A percentile compares a stretch with the other conserved stretches of the same genome.
These are phyloP conservation scores for Morella rubra DNA, from an alignment of 306 rosid species.

Conservation along the genomic window DNA sequence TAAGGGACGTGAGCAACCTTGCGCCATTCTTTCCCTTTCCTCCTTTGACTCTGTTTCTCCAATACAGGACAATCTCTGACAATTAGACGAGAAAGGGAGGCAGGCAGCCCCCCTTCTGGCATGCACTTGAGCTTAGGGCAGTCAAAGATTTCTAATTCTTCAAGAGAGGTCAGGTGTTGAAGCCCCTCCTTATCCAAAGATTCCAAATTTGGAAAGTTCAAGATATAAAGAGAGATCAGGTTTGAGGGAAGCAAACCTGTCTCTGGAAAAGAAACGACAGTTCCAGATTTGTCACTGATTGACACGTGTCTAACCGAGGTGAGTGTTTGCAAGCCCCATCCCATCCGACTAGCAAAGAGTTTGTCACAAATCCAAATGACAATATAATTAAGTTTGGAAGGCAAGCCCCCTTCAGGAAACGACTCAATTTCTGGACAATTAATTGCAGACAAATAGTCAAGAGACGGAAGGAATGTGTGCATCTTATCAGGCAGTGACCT, in stretches of 20 bases:
- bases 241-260: constrained; percentile 13
- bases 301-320: not conserved
- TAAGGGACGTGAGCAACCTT: not conserved
- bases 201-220: constrained; percentile 1
- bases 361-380: too few relatives aligned
- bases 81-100: not conserved
- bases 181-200: not conserved
- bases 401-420: constrained; percentile 27
- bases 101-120: constrained; percentile 4
- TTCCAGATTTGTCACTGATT: not conserved
- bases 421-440: constrained; percentile 26
- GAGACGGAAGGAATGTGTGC: constrained; percentile 16
- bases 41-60: not conserved
- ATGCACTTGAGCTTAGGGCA: not conserved
- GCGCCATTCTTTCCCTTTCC: not conserved
- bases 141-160: constrained; percentile 5
- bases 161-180: constrained; percentile 12
- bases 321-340: constrained; percentile 15
- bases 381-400: constrained; percentile 3
- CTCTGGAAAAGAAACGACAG: constrained; percentile 8
- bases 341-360: not conserved
- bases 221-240: not conserved
- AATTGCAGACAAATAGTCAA: not conserved
- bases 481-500: constrained; percentile 9
- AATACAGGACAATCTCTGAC: not conserved